A percentile compares a stretch with the other conserved stretches of the same genome.
Evolutionary conservation across 805 yeast species (phyloP).

Genomic region (Helenozyma rhizophorensis): DNA sequence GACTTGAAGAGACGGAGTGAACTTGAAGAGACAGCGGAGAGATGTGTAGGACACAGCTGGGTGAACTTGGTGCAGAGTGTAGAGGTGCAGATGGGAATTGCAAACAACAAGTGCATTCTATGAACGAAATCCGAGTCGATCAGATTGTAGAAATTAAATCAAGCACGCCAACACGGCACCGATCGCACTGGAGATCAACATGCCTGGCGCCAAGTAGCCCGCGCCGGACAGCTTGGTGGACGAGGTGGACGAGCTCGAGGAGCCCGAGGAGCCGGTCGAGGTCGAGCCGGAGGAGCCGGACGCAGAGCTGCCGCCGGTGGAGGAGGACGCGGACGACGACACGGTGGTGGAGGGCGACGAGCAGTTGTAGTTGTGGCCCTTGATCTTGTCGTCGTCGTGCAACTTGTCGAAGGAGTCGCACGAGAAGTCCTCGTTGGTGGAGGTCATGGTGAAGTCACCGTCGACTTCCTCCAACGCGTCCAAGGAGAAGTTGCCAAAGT

Average conservation of each 20-base stretch:
- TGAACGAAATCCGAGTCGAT: too few species aligned
- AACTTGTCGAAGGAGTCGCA: conserved; percentile 33
- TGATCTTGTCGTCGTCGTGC: conserved; percentile 27
- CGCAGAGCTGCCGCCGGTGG: conserved; percentile 11
- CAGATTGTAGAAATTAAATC: too few species aligned
- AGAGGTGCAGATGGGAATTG: too few species aligned
- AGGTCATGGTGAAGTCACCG: conserved; percentile 36
- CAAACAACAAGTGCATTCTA: too few species aligned
- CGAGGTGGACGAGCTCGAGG: conserved; percentile 10
- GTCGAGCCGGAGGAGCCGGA: conserved; percentile 16
- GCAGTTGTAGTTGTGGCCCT: conserved; percentile 44
- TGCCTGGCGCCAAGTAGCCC: conserved; percentile 13
- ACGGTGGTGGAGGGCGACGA: conserved; percentile 26
- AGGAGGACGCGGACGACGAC: conserved; percentile 12
- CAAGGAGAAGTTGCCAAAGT: conserved; percentile 36
- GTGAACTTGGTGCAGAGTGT: too few species aligned
- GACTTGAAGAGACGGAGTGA: too few species aligned
- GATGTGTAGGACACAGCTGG: too few species aligned
- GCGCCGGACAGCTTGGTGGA: conserved; percentile 20
- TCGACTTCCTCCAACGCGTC: conserved; percentile 33
- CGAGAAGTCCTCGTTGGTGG: conserved; percentile 34
- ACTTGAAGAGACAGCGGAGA: too few species aligned
- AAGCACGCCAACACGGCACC: conserved; percentile 26
- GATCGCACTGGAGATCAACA: conserved; percentile 20
- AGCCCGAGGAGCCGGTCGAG: conserved; percentile 16